Evolutionary conservation across 2,329 filamentous ascomycete species (phyloP), one percentile per base, ranked within the genome.

Genomic region (Trichoderma harzianum): DNA sequence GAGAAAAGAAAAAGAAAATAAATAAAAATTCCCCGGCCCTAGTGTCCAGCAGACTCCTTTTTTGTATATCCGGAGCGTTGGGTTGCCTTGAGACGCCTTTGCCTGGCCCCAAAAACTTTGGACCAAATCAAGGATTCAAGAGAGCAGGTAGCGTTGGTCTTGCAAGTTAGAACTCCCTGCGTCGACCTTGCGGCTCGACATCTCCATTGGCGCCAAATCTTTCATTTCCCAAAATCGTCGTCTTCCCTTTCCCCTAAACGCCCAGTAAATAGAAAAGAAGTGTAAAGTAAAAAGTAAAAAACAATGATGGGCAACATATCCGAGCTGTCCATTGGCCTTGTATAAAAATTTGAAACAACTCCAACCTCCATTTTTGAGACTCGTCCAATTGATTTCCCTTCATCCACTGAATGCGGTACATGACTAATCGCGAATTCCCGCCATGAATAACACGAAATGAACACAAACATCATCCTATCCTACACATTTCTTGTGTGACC

Each of bases 311-410:
- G 68, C 57, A 53, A 58, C 43, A 58, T 39, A 39, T 63, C 36
- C 57, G 68, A 62, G 39, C 39, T 51, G 62, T 47, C 63, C 67
- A 26, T 62, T 53, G 26, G 62, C 62, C 69, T 66, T 72, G 53
- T 72, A 68, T 66, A 58, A 72, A 24, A 70, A 58, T 71, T 67
- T 65, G 62, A 57, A 61, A 69, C 39, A 62, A 79, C 77, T 79
- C 77, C 78, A 73, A 75, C 77, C 77, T 76, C 43, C 66, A 30
- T 28, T 51, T 77, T 79, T 79, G 72, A 76, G 34, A 73, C 74
- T 74, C 73, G 70, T 71, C 74, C 72, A 73, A 39, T 65, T 68
- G 28, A 62, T 72, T 74, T 75, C 47, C 36, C 36, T 39, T 28
- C 75, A 67, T 75, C 73, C 73, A 55, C 58, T 39, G 34, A 47